Evolutionary conservation across 306 rosid genomes (phyloP).

Genomic region (Trifolium subterraneum): DNA sequence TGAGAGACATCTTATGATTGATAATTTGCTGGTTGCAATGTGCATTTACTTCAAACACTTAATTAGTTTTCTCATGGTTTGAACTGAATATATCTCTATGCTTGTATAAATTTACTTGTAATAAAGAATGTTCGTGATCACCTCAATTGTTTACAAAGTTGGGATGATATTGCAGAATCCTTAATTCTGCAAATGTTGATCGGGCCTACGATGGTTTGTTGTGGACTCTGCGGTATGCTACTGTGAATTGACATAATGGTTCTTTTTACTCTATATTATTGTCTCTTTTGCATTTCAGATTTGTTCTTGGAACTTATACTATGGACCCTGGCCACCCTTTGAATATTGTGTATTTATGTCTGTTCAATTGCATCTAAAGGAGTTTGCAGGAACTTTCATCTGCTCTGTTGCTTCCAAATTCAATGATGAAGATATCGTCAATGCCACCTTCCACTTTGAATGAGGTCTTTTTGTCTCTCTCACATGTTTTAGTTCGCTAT

Average conservation of each 20-base stretch:
- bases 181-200: constrained; percentile 80
- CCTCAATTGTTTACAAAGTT: constrained; percentile 36
- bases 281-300: constrained; percentile 34
- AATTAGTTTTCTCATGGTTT: constrained; percentile 34
- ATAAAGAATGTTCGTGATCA: constrained; percentile 29
- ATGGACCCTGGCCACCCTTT: constrained; percentile 29
- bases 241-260: constrained; percentile 30
- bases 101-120: constrained; percentile 14
- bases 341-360: constrained; percentile 43
- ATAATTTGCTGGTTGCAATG: constrained; percentile 21
- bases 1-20: constrained; percentile 32
- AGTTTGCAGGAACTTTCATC: constrained; percentile 89
- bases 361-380: constrained; percentile 61
- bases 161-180: constrained; percentile 67
- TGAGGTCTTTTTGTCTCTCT: constrained; percentile 57
- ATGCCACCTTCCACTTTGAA: constrained; percentile 49
- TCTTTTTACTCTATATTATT: constrained; percentile 34
- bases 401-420: constrained; percentile 62
- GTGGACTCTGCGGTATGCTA: constrained; percentile 86
- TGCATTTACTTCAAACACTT: constrained; percentile 21
- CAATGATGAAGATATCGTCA: constrained; percentile 48
- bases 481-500: constrained; percentile 14
- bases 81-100: constrained; percentile 28
- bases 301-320: constrained; percentile 29
- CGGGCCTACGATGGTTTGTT: constrained; percentile 82